phyloP scores from a whole-genome alignment of 2,329 filamentous ascomycete genomes.

The Incumbomyces lentus region DNA sequence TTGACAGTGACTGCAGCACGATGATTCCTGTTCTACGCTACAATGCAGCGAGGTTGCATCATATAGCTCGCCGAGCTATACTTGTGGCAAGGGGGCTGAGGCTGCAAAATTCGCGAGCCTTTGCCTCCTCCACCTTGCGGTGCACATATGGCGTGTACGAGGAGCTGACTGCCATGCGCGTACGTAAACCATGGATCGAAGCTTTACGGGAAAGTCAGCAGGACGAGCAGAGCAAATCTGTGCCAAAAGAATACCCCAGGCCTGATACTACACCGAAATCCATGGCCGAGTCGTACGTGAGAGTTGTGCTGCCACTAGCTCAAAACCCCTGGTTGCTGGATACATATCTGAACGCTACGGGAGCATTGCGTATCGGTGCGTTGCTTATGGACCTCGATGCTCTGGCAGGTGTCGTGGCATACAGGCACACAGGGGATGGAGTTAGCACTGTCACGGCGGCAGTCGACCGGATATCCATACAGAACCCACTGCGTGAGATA shows the following conservation, averaged over 20 bases:
- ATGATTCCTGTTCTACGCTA: too few species aligned
- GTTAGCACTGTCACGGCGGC: slow-evolving; percentile 56
- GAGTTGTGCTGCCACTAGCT: slow-evolving; percentile 49
- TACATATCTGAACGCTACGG: slow-evolving; percentile 65
- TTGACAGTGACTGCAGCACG: too few species aligned
- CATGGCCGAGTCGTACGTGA: slow-evolving; percentile 63
- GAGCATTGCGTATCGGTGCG: slow-evolving; percentile 61
- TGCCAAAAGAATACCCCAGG: slow-evolving; percentile 18
- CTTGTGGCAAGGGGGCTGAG: not conserved
- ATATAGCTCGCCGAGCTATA: too few species aligned
- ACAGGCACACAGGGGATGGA: slow-evolving; percentile 58
- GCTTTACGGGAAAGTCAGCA: slow-evolving; percentile 47
- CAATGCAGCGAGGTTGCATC: too few species aligned
- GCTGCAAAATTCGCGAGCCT: slow-evolving; percentile 1
- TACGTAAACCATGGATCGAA: slow-evolving; percentile 59
- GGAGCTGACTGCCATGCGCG: slow-evolving; percentile 48
- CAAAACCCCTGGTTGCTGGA: slow-evolving; percentile 69
- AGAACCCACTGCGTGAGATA: slow-evolving; percentile 63
- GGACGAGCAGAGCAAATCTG: slow-evolving; percentile 22
- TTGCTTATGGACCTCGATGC: slow-evolving; percentile 75
- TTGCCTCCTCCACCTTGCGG: slow-evolving; percentile 12
- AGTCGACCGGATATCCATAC: slow-evolving; percentile 55
- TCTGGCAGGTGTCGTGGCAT: slow-evolving; percentile 63
- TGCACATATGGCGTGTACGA: slow-evolving; percentile 50
- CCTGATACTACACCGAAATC: slow-evolving; percentile 54